Base-by-base conservation (phyloP, 139 green algal genomes). In the Yamagishiella unicocca region DNA sequence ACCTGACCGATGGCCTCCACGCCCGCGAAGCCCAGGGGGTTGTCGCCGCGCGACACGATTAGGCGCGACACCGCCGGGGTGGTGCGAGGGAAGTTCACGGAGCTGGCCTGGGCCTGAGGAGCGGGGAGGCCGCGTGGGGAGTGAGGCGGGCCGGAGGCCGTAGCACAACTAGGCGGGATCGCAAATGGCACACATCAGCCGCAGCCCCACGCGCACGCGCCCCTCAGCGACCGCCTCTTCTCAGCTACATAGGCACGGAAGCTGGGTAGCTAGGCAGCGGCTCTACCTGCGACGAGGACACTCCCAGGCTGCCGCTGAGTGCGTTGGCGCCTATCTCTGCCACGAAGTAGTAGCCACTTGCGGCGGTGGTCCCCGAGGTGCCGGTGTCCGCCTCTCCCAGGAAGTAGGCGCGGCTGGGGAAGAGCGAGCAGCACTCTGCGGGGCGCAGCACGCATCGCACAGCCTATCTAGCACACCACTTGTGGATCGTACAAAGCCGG, bases 291-390 rank as follows among this genome's bases (percentile, higher is more conserved):
- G 67, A 58, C 12, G 82, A 83, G 1, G 77, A 83, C 14, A 82
- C 40, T 5, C 86, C 86, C 29, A 90, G 43, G 25, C 33, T 74
- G 50, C 84, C 84, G 67, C 62, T 82, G 17, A 86, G 67, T 33
- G 64, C 55, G 67, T 90, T 90, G 76, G 80, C 84, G 2, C 77
- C 77, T 12, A 85, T 40, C 50, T 89, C 76, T 6, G 19, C 71
- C 8, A 87, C 68, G 2, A 68, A 83, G 58, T 87, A 87, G 77
- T 90, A 90, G 31, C 86, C 86, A 17, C 72, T 42, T 19, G 81
- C 81, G 6, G 61, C 79, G 4, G 81, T 31, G 9, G 64, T 33
- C 24, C 45, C 81, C 6, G 64, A 43, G 31, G 45, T 31, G 5
- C 64, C 81, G 2, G 61, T 72, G 81, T 54, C 45, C 4, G 81